phyloP scores from a whole-genome alignment of 2,329 filamentous ascomycete genomes.

The Pseudocercospora eumusae region DNA sequence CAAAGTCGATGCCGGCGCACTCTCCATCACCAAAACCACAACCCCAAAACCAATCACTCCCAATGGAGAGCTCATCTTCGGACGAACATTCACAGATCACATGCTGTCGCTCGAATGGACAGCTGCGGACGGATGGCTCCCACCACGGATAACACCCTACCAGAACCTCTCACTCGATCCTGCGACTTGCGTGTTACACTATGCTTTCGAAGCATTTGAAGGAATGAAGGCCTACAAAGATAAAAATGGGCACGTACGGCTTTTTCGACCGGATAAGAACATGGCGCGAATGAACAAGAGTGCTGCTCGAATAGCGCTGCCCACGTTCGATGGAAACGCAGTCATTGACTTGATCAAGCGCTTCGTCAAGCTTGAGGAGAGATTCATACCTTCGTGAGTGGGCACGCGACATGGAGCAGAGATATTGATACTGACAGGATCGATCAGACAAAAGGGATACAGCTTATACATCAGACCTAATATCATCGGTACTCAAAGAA shows the following conservation, averaged over 20 bases:
- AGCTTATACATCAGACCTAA: slow-evolving; percentile 94
- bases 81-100: slow-evolving; percentile 91
- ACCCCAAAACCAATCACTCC: slow-evolving; percentile 73
- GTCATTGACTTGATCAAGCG: slow-evolving; percentile 80
- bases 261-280: slow-evolving; percentile 95
- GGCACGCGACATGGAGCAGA: neutral
- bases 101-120: slow-evolving; percentile 97
- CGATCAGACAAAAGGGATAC: slow-evolving; percentile 67
- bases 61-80: slow-evolving; percentile 83
- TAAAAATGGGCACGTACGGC: slow-evolving; percentile 70
- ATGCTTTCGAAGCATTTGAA: slow-evolving; percentile 97
- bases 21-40: slow-evolving; percentile 72
- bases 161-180: slow-evolving; percentile 97
- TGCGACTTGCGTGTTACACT: slow-evolving; percentile 96
- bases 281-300: slow-evolving; percentile 95
- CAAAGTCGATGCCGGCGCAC: slow-evolving; percentile 74
- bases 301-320: slow-evolving; percentile 84
- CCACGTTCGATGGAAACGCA: slow-evolving; percentile 73
- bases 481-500: slow-evolving; percentile 95
- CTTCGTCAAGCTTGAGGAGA: slow-evolving; percentile 76
- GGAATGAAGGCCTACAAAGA: slow-evolving; percentile 99
- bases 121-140: slow-evolving; percentile 76
- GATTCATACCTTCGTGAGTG: slow-evolving; percentile 79
- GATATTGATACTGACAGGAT: neutral
- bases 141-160: slow-evolving; percentile 84